phyloP scores from a whole-genome alignment of 108 stramenopile species.

The Chaetoceros tenuissimus region DNA sequence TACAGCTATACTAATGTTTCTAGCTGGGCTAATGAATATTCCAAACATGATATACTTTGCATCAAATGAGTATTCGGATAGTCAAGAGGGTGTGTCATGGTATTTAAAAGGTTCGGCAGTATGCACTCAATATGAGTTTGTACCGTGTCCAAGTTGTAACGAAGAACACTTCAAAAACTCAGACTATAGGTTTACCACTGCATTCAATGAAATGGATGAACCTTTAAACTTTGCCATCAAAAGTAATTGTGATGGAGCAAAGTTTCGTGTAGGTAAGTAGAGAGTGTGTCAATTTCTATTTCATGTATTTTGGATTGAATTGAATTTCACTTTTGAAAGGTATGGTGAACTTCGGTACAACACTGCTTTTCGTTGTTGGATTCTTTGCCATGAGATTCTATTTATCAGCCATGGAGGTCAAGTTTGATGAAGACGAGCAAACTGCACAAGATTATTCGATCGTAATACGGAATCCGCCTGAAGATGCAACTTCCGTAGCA shows the following conservation, averaged over 20 bases:
- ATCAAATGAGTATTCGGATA: constrained; percentile 3
- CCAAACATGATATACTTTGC: constrained; percentile 14
- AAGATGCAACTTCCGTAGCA: constrained; percentile 13
- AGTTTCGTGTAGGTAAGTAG: constrained; percentile 28
- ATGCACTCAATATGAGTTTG: constrained; percentile 10
- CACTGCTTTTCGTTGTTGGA: constrained; percentile 2
- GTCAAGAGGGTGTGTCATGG: constrained; percentile 1
- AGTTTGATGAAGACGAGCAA: constrained; percentile 18
- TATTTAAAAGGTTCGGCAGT: constrained; percentile 9
- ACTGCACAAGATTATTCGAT: constrained; percentile 25
- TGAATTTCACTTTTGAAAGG: constrained; percentile 9
- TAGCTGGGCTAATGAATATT: constrained; percentile 10
- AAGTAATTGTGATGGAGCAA: constrained; percentile 68
- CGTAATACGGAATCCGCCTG: constrained; percentile 18
- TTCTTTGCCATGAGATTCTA: constrained; percentile 4
- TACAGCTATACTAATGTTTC: neutral
- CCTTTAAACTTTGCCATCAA: constrained; percentile 38
- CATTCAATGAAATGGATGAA: constrained; percentile 7
- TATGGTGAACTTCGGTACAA: constrained; percentile 3
- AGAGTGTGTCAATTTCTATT: too few species aligned
- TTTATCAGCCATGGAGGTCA: constrained; percentile 13
- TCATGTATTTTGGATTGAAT: too few species aligned
- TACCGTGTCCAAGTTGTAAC: constrained; percentile 11
- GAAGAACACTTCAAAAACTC: neutral
- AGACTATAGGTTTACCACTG: neutral